Evolutionary conservation across 768 basidiomycete species (phyloP).

Genomic region (Leccinum rimulosum): DNA sequence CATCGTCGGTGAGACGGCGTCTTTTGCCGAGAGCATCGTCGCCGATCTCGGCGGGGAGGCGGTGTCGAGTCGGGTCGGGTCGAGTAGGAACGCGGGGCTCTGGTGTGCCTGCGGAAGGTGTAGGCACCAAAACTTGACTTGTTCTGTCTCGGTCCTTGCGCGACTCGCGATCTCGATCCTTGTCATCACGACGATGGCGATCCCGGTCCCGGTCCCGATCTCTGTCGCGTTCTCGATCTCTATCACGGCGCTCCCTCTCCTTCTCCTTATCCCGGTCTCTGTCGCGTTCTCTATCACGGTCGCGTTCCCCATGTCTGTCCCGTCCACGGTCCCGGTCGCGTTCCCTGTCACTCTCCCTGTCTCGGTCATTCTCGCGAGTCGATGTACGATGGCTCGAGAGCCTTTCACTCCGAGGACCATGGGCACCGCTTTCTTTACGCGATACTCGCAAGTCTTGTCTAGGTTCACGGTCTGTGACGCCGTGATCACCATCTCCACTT

Average conservation of each 20-base stretch:
- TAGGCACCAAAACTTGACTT: slow-evolving; percentile 34
- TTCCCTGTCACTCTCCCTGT: slow-evolving; percentile 46
- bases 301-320: slow-evolving; percentile 46
- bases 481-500: slow-evolving; percentile 40
- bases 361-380: slow-evolving; percentile 33
- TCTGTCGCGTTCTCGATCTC: slow-evolving; percentile 49
- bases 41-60: slow-evolving; percentile 38
- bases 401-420: slow-evolving; percentile 52
- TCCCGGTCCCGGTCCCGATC: slow-evolving; percentile 42
- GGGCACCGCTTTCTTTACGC: slow-evolving; percentile 46
- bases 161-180: slow-evolving; percentile 61
- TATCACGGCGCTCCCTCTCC: slow-evolving; percentile 38
- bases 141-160: slow-evolving; percentile 59
- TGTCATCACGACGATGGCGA: slow-evolving; percentile 56
- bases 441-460: slow-evolving; percentile 44
- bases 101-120: slow-evolving; percentile 27
- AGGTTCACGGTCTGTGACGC: slow-evolving; percentile 50
- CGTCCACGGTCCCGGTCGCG: slow-evolving; percentile 47
- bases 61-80: slow-evolving; percentile 58
- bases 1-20: slow-evolving; percentile 66
- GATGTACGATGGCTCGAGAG: slow-evolving; percentile 40
- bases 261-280: slow-evolving; percentile 40
- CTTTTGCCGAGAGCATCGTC: slow-evolving; percentile 77
- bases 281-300: slow-evolving; percentile 43
- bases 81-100: slow-evolving; percentile 63